phyloP scores from a whole-genome alignment of 257 asterid genomes.

The Coffea eugenioides region DNA sequence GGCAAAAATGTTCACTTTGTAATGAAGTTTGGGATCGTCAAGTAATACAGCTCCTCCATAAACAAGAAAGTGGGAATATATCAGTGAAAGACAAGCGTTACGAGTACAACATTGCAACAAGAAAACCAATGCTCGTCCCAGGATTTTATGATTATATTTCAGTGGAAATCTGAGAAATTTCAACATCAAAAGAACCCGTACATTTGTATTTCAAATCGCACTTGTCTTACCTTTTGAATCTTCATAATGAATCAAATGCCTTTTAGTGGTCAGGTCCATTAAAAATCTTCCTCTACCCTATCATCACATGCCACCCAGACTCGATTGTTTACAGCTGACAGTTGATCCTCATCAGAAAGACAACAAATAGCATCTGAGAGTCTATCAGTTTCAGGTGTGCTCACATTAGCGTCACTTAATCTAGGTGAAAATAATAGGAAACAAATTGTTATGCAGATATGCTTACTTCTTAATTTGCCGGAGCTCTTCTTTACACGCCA shows the following conservation, averaged over 20 bases:
- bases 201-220: constrained; percentile 6
- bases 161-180: neutral
- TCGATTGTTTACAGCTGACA: neutral
- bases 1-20: no score
- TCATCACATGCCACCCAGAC: constrained; percentile 18
- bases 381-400: neutral
- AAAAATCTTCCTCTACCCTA: constrained; percentile 3
- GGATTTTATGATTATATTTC: neutral
- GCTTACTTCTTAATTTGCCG: neutral
- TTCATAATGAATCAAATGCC: neutral
- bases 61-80: no score
- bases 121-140: neutral
- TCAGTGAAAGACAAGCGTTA: neutral
- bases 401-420: neutral
- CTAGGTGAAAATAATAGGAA: neutral
- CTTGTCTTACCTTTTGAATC: neutral
- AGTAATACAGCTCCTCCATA: no score
- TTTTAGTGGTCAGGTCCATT: neutral
- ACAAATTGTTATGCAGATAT: neutral
- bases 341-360: neutral
- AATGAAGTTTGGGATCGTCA: no score
- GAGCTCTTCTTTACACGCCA: neutral
- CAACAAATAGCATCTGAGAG: neutral
- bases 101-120: neutral
- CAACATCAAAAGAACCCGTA: neutral